Evolutionary conservation across 768 basidiomycete genomes (phyloP).

Genomic region (Tremella yokohamensis): DNA sequence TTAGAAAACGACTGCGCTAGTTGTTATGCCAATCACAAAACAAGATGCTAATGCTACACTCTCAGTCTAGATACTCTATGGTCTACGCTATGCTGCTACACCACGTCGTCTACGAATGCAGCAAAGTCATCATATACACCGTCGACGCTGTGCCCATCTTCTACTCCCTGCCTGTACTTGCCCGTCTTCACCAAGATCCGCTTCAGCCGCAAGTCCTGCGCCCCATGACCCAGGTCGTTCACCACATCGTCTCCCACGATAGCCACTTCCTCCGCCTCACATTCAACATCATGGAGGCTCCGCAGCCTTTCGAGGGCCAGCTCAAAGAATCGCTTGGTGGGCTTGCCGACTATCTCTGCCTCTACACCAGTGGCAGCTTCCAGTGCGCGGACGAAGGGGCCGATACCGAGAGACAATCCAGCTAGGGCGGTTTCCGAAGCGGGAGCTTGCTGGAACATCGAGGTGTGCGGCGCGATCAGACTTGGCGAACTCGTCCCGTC

Average conservation of each 20-base stretch:
- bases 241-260: constrained; percentile 67
- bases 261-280: constrained; percentile 52
- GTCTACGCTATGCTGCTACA: constrained; percentile 17
- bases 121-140: constrained; percentile 60
- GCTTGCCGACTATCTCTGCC: constrained; percentile 65
- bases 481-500: constrained; percentile 26
- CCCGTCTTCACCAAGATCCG: constrained; percentile 66
- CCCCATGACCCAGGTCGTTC: constrained; percentile 65
- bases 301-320: constrained; percentile 57
- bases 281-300: constrained; percentile 23
- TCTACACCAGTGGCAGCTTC: constrained; percentile 58
- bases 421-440: constrained; percentile 54
- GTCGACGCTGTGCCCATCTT: constrained; percentile 57
- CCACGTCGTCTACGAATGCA: constrained; percentile 58
- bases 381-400: constrained; percentile 65
- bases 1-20: no score
- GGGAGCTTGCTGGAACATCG: constrained; percentile 53
- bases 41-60: no score
- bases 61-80: no score
- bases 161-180: constrained; percentile 65
- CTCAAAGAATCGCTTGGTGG: constrained; percentile 61
- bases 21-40: no score
- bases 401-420: constrained; percentile 63
- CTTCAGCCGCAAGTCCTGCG: constrained; percentile 61
- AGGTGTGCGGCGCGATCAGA: constrained; percentile 63